Percentiles rank a stretch among this genome's conserved stretches.
These are phyloP conservation scores for Ogataea corticis DNA, from an alignment of 805 yeast genomes.

Conservation along the genomic window DNA sequence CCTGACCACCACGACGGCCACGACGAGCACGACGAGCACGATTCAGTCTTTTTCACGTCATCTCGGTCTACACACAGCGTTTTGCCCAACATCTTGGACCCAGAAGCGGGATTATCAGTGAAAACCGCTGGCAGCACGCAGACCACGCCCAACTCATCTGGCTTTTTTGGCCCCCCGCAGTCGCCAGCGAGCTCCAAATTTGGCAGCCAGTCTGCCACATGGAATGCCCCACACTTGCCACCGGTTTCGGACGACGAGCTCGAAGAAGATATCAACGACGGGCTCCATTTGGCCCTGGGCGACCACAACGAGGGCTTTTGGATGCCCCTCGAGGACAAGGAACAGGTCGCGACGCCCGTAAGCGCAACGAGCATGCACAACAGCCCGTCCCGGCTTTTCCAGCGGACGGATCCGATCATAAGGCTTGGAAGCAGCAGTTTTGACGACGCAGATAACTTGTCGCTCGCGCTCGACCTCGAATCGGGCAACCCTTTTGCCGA, in stretches of 20 bases:
- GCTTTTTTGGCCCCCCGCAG: not conserved
- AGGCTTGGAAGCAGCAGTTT: slow-evolving; percentile 7
- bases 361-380: not conserved
- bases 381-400: slow-evolving; percentile 3
- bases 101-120: slow-evolving; percentile 1
- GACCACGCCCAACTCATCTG: not conserved
- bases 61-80: not conserved
- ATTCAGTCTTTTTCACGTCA: slow-evolving; percentile 1
- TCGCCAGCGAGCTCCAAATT: slow-evolving; percentile 5
- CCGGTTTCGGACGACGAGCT: slow-evolving; percentile 15
- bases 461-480: slow-evolving; percentile 14
- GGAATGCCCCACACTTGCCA: slow-evolving; percentile 6
- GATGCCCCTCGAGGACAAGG: slow-evolving; percentile 22
- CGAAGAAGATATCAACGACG: slow-evolving; percentile 22
- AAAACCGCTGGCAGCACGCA: not conserved
- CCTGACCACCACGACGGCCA: slow-evolving; percentile 1
- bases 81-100: slow-evolving; percentile 1
- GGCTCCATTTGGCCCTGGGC: slow-evolving; percentile 25
- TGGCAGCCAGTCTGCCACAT: slow-evolving; percentile 1
- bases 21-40: slow-evolving; percentile 1
- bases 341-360: not conserved
- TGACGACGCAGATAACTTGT: slow-evolving; percentile 7
- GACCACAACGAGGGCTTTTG: slow-evolving; percentile 18
- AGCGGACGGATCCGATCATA: slow-evolving; percentile 9
- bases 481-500: slow-evolving; percentile 10